Percentiles rank a stretch among this genome's conserved stretches.
These are phyloP conservation scores for Pyrus hybrid DNA, from an alignment of 331 rosid genomes.

Conservation along the genomic window DNA sequence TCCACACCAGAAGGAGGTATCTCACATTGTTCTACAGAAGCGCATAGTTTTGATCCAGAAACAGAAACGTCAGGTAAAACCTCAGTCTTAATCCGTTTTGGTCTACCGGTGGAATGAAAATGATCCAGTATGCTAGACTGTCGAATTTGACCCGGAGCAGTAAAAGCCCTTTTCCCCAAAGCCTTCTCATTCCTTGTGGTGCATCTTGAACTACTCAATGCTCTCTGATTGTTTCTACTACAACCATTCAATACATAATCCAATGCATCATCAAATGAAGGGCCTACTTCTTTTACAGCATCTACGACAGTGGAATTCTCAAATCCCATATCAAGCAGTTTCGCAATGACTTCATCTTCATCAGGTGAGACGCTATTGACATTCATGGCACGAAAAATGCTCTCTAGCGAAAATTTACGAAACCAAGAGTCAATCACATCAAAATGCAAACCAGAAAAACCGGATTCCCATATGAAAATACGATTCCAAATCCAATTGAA, in stretches of 20 bases:
- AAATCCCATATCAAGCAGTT: slow-evolving; percentile 70
- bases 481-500: background rate
- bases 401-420: background rate
- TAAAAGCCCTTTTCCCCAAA: slow-evolving; percentile 23
- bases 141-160: slow-evolving; percentile 27
- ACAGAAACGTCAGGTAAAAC: slow-evolving; percentile 10
- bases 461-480: background rate
- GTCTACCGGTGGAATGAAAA: slow-evolving; percentile 30
- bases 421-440: slow-evolving; percentile 1
- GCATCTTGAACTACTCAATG: slow-evolving; percentile 26
- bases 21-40: slow-evolving; percentile 14
- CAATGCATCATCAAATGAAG: slow-evolving; percentile 36
- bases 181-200: background rate
- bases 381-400: slow-evolving; percentile 25
- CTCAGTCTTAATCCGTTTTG: slow-evolving; percentile 14
- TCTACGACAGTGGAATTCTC: slow-evolving; percentile 26
- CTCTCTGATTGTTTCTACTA: slow-evolving; percentile 1
- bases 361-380: slow-evolving; percentile 20
- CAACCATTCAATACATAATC: slow-evolving; percentile 38
- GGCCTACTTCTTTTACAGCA: slow-evolving; percentile 51
- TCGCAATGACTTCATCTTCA: slow-evolving; percentile 27
- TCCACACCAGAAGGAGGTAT: slow-evolving; percentile 16
- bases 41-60: background rate
- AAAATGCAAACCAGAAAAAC: background rate
- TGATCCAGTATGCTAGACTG: slow-evolving; percentile 66